Percentiles rank a stretch among this genome's conserved stretches.
Conservation (phyloP, 225 moss, liverwort and hornwort species). For the Sphagnum tenellum region DNA sequence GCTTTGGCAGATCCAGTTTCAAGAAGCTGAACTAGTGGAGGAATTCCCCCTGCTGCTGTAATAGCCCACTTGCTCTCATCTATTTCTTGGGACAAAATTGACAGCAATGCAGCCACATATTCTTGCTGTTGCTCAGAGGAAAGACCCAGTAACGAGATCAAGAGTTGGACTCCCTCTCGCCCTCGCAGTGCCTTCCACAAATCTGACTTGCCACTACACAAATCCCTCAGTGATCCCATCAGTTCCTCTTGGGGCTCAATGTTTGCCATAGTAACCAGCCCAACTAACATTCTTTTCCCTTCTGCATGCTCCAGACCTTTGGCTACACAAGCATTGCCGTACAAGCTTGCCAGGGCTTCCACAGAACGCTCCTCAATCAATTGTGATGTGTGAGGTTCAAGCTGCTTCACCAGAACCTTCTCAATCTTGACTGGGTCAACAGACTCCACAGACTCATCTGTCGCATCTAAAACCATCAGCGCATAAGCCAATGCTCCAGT, state of each 20-base stretch:
- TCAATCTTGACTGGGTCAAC: conserved; percentile 77
- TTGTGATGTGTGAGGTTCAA: conserved; percentile 45
- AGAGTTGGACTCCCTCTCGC: conserved; percentile 89
- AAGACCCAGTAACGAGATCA: conserved; percentile 75
- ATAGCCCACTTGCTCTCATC: conserved; percentile 99
- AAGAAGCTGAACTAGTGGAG: conserved; percentile 86
- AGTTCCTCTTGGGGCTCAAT: conserved; percentile 73
- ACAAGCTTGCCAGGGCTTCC: conserved; percentile 83
- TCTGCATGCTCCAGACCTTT: conserved; percentile 76
- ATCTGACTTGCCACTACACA: conserved; percentile 73
- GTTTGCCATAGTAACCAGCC: conserved; percentile 77
- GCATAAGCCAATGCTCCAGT: conserved; percentile 94
- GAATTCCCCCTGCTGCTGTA: conserved; percentile 98
- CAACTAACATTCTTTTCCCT: conserved; percentile 97
- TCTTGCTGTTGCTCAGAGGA: conserved; percentile 84
- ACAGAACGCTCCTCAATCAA: conserved; percentile 82
- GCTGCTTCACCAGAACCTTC: conserved; percentile 80
- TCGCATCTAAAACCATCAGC: conserved; percentile 67
- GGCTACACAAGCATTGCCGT: conserved; percentile 65
- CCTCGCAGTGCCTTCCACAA: conserved; percentile 89
- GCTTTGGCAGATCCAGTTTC: conserved; percentile 93
- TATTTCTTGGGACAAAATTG: conserved; percentile 84
- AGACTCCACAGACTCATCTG: conserved; percentile 46
- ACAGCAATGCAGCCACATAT: conserved; percentile 77
- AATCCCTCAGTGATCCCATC: conserved; percentile 66